Base-by-base conservation (phyloP, 2,329 filamentous ascomycete genomes). In the Cladosporium austrohemisphaericum region DNA sequence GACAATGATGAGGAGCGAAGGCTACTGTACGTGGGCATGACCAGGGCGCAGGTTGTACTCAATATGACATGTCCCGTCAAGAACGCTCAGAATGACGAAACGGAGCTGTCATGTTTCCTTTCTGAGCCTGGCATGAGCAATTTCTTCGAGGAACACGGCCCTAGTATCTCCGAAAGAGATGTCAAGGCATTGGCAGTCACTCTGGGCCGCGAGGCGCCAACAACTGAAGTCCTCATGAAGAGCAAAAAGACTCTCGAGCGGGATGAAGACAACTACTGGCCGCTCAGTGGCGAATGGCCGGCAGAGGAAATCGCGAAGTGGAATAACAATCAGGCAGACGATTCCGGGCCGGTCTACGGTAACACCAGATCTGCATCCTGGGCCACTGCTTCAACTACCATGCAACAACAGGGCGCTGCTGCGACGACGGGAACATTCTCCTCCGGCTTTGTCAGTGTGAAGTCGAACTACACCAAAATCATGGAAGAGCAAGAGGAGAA, bases 11-110 rank as follows among this genome's bases (percentile, higher is more conserved):
- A 98, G 67, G 92, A 98, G 66, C 78, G 93, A 52, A 78, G 92
- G 22, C 70, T 98, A 37, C 75, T 98, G 0, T 98, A 97, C 61
- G 93, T 98, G 11, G 92, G 91, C 22, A 97, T 98, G 91, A 98
- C 92, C 3, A 78, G 92, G 64, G 92, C 93, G 5, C 85, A 97
- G 65, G 84, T 82, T 1, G 70, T 97, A 23, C 72, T 98, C 1
- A 95, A 95, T 60, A 74, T 97, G 48, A 95, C 89, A 65, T 88
- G 82, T 56, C 88, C 91, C 0, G 67, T 84, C 29, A 83, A 82
- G 57, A 84, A 81, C 52, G 81, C 84, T 6, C 77, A 80, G 49
- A 66, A 71, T 20, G 77, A 83, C 56, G 74, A 81, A 50, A 81
- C 84, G 0, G 80, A 77, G 6, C 65, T 92, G 13, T 93, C 88